These are phyloP conservation scores for Saccharum officinarum DNA, from an alignment of 176 grass and related monocot genomes.

Conservation along the genomic window DNA sequence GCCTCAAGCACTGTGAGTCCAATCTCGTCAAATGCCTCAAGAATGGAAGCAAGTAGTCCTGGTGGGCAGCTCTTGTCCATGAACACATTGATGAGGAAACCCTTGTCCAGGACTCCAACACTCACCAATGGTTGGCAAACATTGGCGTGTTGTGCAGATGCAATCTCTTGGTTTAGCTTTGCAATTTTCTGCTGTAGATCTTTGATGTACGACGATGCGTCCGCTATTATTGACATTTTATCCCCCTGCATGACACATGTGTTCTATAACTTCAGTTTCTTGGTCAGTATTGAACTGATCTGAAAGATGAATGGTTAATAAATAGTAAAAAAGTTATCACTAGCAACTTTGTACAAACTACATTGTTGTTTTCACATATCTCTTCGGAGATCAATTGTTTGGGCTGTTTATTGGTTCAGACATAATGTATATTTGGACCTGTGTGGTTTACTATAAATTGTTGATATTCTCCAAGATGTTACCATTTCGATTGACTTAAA, in stretches of 20 bases:
- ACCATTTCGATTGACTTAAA: background rate
- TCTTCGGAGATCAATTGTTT: background rate
- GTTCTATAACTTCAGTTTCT: background rate
- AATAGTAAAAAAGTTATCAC: background rate
- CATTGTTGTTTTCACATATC: background rate
- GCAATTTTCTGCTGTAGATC: slow-evolving; percentile 75
- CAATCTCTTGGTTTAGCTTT: slow-evolving; percentile 58
- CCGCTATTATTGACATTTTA: slow-evolving; percentile 63
- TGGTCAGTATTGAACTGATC: background rate
- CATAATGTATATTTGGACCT: background rate
- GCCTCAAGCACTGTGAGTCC: slow-evolving; percentile 61
- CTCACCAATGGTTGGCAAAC: slow-evolving; percentile 50
- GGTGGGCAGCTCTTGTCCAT: slow-evolving; percentile 51
- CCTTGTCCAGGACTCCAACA: slow-evolving; percentile 48
- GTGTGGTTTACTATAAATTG: no score
- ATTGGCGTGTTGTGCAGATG: slow-evolving; percentile 7
- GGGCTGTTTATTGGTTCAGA: background rate
- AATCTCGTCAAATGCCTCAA: slow-evolving; percentile 63
- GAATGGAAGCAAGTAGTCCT: slow-evolving; percentile 54
- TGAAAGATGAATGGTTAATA: background rate
- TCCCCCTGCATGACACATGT: slow-evolving; percentile 36
- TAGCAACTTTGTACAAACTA: background rate
- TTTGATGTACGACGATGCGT: slow-evolving; percentile 77
- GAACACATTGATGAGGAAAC: slow-evolving; percentile 70
- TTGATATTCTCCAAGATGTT: background rate